phyloP scores from a whole-genome alignment of 257 asterid genomes.

The Scutellaria minor region DNA sequence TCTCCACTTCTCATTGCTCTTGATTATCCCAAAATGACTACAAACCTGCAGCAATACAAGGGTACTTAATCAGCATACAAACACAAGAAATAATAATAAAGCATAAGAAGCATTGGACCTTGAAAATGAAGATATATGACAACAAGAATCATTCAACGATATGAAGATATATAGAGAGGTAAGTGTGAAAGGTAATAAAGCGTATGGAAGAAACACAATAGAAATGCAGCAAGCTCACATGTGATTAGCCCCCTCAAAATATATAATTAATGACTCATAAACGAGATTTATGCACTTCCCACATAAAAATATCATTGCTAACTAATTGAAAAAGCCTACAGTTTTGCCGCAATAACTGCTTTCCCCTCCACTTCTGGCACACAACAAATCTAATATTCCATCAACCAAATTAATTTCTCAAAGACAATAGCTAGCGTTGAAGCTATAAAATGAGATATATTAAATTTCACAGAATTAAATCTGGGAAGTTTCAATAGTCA shows the following conservation, averaged over 20 bases:
- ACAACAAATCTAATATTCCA: background rate
- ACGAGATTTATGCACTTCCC: conserved; percentile 49
- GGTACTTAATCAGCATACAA: too few relatives aligned
- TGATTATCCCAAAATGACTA: conserved; percentile 45
- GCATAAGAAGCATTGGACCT: background rate
- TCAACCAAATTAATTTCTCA: too few relatives aligned
- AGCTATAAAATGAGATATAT: background rate
- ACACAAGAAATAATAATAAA: too few relatives aligned
- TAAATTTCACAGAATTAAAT: background rate
- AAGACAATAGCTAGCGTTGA: too few relatives aligned
- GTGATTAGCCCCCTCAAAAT: conserved; percentile 53
- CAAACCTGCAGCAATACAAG: conserved; percentile 33
- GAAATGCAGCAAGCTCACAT: conserved; percentile 82
- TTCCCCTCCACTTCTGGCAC: conserved; percentile 50
- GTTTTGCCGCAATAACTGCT: conserved; percentile 58
- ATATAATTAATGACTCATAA: conserved; percentile 29
- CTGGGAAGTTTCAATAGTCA: conserved; percentile 19
- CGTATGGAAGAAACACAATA: conserved; percentile 56
- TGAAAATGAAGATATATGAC: background rate
- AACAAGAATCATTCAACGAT: conserved; percentile 11
- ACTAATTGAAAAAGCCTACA: conserved; percentile 48
- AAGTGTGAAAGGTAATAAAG: conserved; percentile 49
- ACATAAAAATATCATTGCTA: conserved; percentile 42
- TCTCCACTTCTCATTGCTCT: conserved; percentile 60
- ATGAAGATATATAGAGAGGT: conserved; percentile 37